Percentiles rank a stretch among this genome's conserved stretches.
phyloP scores from a whole-genome alignment of 2,329 filamentous ascomycete species.

The Claviceps pazoutovae region DNA sequence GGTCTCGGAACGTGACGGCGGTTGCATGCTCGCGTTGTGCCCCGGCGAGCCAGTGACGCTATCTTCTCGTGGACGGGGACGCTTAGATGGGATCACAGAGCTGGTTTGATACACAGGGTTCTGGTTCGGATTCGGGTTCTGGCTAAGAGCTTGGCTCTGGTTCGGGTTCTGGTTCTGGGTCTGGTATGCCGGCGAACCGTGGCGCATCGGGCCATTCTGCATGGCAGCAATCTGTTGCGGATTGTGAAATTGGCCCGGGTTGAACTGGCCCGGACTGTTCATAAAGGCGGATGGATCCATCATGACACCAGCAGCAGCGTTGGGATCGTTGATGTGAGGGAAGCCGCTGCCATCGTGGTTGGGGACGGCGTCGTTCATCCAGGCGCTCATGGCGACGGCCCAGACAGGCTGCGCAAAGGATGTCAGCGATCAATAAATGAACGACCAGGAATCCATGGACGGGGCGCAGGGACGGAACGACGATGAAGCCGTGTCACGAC shows the following conservation, averaged over 20 bases:
- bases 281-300: constrained; percentile 54
- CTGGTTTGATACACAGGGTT: constrained; percentile 65
- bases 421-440: constrained; percentile 31
- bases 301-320: constrained; percentile 40
- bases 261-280: constrained; percentile 46
- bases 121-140: constrained; percentile 6
- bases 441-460: constrained; percentile 27
- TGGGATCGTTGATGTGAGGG: constrained; percentile 49
- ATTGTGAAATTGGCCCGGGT: constrained; percentile 43
- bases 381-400: constrained; percentile 51
- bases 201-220: constrained; percentile 75
- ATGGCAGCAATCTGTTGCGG: constrained; percentile 44
- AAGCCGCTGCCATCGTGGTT: constrained; percentile 60
- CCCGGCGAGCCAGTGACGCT: constrained; percentile 71
- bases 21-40: constrained; percentile 58
- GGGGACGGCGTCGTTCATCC: constrained; percentile 57
- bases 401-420: constrained; percentile 29
- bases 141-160: background rate
- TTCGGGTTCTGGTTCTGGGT: constrained; percentile 25
- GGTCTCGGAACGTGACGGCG: constrained; percentile 81
- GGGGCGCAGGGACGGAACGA: constrained; percentile 22
- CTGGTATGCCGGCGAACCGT: constrained; percentile 63
- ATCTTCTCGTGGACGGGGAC: constrained; percentile 69
- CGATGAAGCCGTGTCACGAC: constrained; percentile 35
- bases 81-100: constrained; percentile 78